Conservation (phyloP, 2,329 filamentous ascomycete genomes). For the Colletotrichum cereale region DNA sequence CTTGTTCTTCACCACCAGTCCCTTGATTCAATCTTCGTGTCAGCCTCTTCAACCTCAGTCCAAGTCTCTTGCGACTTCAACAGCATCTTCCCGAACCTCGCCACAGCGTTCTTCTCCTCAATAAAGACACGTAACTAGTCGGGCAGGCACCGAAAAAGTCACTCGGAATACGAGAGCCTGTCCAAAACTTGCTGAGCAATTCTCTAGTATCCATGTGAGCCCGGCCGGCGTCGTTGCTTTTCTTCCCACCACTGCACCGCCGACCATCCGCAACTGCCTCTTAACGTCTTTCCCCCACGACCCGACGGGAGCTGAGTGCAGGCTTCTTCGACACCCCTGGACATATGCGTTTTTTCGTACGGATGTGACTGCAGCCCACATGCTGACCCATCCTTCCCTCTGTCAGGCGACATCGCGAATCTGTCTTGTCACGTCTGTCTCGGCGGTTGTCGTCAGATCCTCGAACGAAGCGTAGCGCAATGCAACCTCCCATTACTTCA, state of each 20-base stretch:
- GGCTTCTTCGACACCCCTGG: not conserved
- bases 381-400: constrained; percentile 1
- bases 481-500: constrained; percentile 7
- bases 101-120: not conserved
- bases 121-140: not conserved
- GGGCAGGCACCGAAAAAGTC: not conserved
- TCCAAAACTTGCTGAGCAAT: not conserved
- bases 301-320: not conserved
- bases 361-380: not conserved
- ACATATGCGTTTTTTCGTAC: not conserved
- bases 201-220: not conserved
- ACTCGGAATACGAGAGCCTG: not conserved
- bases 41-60: constrained; percentile 37
- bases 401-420: constrained; percentile 1
- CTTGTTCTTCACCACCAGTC: constrained; percentile 13
- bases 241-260: not conserved
- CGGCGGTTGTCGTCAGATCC: constrained; percentile 5
- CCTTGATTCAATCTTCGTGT: constrained; percentile 9
- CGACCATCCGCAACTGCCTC: not conserved
- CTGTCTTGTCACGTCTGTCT: constrained; percentile 21
- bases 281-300: not conserved
- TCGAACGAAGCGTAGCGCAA: not conserved
- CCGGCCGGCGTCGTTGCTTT: constrained; percentile 2
- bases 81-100: not conserved
- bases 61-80: constrained; percentile 2